phyloP scores from a whole-genome alignment of 208 protist genomes.

The Crithidia mellificae region DNA sequence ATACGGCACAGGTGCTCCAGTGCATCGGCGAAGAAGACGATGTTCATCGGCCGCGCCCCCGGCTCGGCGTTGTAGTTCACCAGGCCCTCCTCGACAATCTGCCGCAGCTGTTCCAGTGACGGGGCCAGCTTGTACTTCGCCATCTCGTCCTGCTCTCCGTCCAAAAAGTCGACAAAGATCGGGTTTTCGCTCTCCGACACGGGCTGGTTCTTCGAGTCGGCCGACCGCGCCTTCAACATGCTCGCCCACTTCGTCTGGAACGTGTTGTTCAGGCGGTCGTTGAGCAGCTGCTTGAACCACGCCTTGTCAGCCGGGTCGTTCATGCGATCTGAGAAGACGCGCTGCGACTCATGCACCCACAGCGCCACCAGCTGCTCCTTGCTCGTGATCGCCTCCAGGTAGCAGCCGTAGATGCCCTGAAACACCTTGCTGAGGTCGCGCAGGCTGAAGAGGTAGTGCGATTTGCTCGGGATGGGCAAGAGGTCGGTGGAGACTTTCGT shows the following conservation, averaged over 20 bases:
- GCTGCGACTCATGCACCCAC: constrained; percentile 98
- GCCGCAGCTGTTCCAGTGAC: constrained; percentile 86
- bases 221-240: constrained; percentile 85
- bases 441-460: constrained; percentile 98
- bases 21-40: constrained; percentile 98
- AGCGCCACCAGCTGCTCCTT: constrained; percentile 95
- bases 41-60: constrained; percentile 91
- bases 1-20: constrained; percentile 97
- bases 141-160: constrained; percentile 92
- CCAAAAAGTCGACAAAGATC: constrained; percentile 96
- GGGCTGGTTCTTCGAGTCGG: constrained; percentile 42
- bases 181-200: constrained; percentile 80
- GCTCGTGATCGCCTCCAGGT: constrained; percentile 89
- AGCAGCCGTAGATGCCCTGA: constrained; percentile 94
- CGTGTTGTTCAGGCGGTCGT: constrained; percentile 90
- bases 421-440: constrained; percentile 98
- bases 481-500: constrained; percentile 88
- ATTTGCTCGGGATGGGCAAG: constrained; percentile 97
- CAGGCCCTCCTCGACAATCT: constrained; percentile 93
- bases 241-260: constrained; percentile 94
- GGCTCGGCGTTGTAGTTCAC: constrained; percentile 94
- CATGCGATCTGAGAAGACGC: constrained; percentile 98
- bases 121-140: constrained; percentile 94
- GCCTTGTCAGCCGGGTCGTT: constrained; percentile 91
- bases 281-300: constrained; percentile 93